These are phyloP conservation scores for Euryodendron excelsum DNA, from an alignment of 148 eudicot species.

Conservation along the genomic window DNA sequence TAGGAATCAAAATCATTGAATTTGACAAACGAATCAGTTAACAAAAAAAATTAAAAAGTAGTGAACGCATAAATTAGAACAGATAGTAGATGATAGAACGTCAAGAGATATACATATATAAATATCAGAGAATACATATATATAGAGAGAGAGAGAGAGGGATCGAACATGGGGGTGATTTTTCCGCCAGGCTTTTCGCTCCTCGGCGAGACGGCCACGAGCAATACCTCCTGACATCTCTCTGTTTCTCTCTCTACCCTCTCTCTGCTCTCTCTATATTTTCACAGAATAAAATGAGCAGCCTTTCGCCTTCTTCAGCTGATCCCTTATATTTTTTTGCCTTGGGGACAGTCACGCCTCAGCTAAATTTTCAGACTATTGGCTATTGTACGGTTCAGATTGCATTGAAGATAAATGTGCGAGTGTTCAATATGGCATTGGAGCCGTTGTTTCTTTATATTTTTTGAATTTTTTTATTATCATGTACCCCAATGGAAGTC, in stretches of 20 bases:
- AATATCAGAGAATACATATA: background rate
- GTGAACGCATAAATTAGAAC: background rate
- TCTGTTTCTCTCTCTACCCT: slow-evolving; percentile 14
- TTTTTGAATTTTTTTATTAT: no score
- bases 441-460: background rate
- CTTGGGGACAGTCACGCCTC: background rate
- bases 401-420: background rate
- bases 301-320: background rate
- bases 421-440: background rate
- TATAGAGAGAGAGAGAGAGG: background rate
- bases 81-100: background rate
- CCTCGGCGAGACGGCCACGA: slow-evolving; percentile 80
- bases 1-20: slow-evolving; percentile 21
- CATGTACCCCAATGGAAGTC: background rate
- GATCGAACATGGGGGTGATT: slow-evolving; percentile 74
- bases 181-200: slow-evolving; percentile 83
- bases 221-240: slow-evolving; percentile 69
- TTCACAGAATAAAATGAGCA: background rate
- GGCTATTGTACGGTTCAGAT: slow-evolving; percentile 7
- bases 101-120: background rate
- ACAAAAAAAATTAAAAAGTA: background rate
- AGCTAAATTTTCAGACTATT: background rate
- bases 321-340: background rate
- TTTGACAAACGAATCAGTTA: background rate
- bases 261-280: slow-evolving; percentile 10